phyloP scores from a whole-genome alignment of 164 flowering plant species.

The Brasenia schreberi region DNA sequence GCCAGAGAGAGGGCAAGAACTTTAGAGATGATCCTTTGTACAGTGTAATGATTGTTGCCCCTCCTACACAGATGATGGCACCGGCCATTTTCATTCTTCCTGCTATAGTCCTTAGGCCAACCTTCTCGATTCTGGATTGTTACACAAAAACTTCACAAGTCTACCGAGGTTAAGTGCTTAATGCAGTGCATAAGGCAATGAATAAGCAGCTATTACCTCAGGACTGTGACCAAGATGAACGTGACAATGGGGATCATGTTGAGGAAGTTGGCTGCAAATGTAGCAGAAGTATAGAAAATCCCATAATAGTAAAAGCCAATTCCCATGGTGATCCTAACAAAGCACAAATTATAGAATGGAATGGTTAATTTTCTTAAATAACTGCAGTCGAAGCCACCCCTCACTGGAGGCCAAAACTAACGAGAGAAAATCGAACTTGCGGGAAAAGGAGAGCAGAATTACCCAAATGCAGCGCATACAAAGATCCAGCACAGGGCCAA shows the following conservation, averaged over 20 bases:
- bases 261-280: slow-evolving; percentile 3
- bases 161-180: too few relatives aligned
- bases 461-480: slow-evolving; percentile 4
- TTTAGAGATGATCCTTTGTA: slow-evolving; percentile 5
- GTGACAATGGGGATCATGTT: slow-evolving; percentile 5
- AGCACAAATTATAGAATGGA: background rate
- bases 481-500: slow-evolving; percentile 3
- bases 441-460: background rate
- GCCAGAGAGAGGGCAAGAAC: background rate
- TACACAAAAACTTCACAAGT: background rate
- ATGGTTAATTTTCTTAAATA: too few relatives aligned
- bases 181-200: background rate
- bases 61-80: slow-evolving; percentile 3
- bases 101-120: background rate
- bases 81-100: slow-evolving; percentile 3
- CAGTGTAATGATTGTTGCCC: slow-evolving; percentile 1
- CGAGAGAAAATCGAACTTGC: background rate
- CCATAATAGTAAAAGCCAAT: slow-evolving; percentile 7
- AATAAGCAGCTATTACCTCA: background rate
- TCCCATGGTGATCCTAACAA: slow-evolving; percentile 4
- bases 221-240: background rate
- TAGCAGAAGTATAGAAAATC: slow-evolving; percentile 2
- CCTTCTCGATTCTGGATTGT: slow-evolving; percentile 6
- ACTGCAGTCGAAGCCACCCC: too few relatives aligned
- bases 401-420: background rate